Base-by-base conservation (phyloP, 192 early-diverging fungal genomes). In the Geranomyces variabilis region DNA sequence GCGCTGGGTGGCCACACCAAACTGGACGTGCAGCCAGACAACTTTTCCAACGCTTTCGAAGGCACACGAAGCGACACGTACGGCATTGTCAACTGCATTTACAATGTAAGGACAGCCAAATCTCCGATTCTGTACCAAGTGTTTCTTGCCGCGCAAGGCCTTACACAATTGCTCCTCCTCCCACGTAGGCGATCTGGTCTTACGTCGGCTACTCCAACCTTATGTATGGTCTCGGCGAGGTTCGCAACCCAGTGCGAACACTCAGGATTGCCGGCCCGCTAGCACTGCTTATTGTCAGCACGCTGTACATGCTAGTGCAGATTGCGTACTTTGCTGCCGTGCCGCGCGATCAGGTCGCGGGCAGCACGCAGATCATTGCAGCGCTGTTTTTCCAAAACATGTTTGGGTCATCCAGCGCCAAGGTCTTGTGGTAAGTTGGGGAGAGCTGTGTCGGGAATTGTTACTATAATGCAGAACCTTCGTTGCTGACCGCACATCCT, bases 201-300 rank as follows among this genome's bases (percentile, higher is more conserved):
- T 86, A 86, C 75, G 81, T 83, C 41, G 84, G 86, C 14, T 90
- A 89, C 87, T 88, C 89, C 41, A 93, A 92, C 65, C 73, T 93
- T 19, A 91, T 91, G 63, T 93, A 92, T 70, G 87, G 90, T 49
- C 86, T 92, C 49, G 91, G 90, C 49, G 94, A 95, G 82, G 90
- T 95, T 83, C 89, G 63, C 17, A 80, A 86, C 51, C 94, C 94
- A 30, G 83, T 88, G 8, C 86, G 87, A 30, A 93, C 93, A 67
- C 76, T 94, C 46, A 92, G 92, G 15, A 85, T 88, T 65, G 90
- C 93, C 5, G 90, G 91, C n/a, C 86, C 91, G 66, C 84, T 90
- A 19, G 89, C 92, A 0, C 83, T 95, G 19, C 84, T 83, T 5
- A 75, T 91, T 34, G 88, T 91, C 29, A 86, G 91, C 1, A 51